A percentile compares a stretch with the other conserved stretches of the same genome.
Conservation (phyloP, 164 flowering plant species). For the Dillenia suffruticosa region DNA sequence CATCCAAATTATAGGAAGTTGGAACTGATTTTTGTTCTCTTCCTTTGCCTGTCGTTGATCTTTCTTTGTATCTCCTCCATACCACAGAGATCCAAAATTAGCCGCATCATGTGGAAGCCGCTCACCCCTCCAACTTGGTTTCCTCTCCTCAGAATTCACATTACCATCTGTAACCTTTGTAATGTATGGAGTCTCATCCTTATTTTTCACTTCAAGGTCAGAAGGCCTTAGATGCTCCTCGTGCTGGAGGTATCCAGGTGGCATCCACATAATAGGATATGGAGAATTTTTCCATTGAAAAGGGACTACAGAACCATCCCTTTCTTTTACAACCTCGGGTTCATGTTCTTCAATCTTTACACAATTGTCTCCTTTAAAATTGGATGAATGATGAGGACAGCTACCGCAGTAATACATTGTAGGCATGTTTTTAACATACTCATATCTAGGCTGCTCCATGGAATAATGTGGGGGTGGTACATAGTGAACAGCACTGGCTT, state of each 20-base stretch:
- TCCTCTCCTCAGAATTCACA: conserved; percentile 1
- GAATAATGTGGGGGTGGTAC: conserved; percentile 34
- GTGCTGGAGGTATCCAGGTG: conserved; percentile 28
- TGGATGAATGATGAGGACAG: conserved; percentile 36
- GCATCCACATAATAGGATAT: conserved; percentile 52
- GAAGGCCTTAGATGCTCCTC: conserved; percentile 5
- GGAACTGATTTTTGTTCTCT: conserved; percentile 11
- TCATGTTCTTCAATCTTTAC: conserved; percentile 49
- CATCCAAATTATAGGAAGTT: conserved; percentile 48
- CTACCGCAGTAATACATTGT: conserved; percentile 39
- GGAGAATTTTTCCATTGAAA: conserved; percentile 14
- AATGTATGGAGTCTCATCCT: too few species aligned
- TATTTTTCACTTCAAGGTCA: conserved; percentile 1
- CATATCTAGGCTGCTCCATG: conserved; percentile 36
- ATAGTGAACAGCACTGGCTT: conserved; percentile 21
- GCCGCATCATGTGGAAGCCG: conserved; percentile 27
- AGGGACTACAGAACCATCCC: conserved; percentile 15
- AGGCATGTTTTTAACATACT: conserved; percentile 29
- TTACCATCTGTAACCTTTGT: conserved; percentile 6
- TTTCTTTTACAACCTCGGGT: conserved; percentile 25
- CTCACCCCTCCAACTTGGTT: conserved; percentile 10
- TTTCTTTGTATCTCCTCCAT: conserved; percentile 15
- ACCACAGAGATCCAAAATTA: conserved; percentile 10
- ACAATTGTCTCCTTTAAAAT: conserved; percentile 16
- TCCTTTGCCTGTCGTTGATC: conserved; percentile 12